Percentiles rank a stretch among this genome's conserved stretches.
Conservation (phyloP, 2,329 filamentous ascomycete genomes). For the Talaromyces funiculosus region DNA sequence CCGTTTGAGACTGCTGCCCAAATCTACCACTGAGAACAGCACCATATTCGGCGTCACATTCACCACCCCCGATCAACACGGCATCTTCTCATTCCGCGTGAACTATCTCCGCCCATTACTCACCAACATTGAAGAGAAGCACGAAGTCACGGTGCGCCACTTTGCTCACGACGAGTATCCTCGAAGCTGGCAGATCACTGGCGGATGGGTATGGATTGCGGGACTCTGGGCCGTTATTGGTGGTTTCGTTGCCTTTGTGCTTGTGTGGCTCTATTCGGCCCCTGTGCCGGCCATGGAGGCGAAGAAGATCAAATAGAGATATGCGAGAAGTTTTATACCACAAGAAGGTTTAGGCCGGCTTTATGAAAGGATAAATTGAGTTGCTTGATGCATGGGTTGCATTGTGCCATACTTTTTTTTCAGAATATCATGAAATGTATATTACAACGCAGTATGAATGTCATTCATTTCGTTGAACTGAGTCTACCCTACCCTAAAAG, state of each 20-base stretch:
- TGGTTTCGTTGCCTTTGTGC: conserved; percentile 80
- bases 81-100: conserved; percentile 96
- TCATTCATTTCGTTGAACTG: neutral
- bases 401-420: neutral
- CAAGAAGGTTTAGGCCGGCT: neutral
- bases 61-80: conserved; percentile 88
- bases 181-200: conserved; percentile 80
- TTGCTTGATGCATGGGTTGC: neutral
- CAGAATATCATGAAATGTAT: conserved; percentile 7
- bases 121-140: conserved; percentile 85
- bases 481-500: neutral
- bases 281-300: conserved; percentile 36
- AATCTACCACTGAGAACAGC: conserved; percentile 56
- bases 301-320: conserved; percentile 33
- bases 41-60: conserved; percentile 72
- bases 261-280: conserved; percentile 77
- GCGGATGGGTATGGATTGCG: conserved; percentile 89
- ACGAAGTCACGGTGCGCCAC: conserved; percentile 88
- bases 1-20: conserved; percentile 65
- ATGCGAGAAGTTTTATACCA: neutral
- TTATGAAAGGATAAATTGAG: conserved; percentile 11
- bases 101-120: conserved; percentile 96
- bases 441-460: conserved; percentile 3
- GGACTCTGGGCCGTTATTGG: conserved; percentile 78
- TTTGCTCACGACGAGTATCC: conserved; percentile 97